Conservation (phyloP, 768 basidiomycete species). For the Agaricus bisporus region DNA sequence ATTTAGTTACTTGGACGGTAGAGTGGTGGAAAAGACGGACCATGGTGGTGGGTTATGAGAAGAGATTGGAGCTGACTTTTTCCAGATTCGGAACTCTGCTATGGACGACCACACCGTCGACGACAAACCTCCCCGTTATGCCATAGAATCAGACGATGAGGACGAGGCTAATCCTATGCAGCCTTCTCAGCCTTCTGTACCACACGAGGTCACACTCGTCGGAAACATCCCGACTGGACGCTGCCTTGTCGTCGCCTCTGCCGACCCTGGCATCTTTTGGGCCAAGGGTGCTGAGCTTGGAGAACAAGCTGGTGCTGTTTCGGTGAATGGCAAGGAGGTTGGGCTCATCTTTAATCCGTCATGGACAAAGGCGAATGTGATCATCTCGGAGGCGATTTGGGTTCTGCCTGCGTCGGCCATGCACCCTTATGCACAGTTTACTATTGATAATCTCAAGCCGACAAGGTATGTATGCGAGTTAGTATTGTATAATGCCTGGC, state of each 20-base stretch:
- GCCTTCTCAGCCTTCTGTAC: constrained; percentile 13
- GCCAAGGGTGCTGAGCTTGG: constrained; percentile 45
- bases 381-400: constrained; percentile 47
- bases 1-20: neutral
- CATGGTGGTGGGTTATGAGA: constrained; percentile 21
- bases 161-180: constrained; percentile 48
- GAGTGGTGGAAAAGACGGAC: constrained; percentile 14
- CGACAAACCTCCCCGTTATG: constrained; percentile 52
- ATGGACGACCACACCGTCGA: constrained; percentile 30
- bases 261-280: constrained; percentile 43
- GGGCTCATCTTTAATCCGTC: constrained; percentile 44
- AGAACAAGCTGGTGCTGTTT: constrained; percentile 41
- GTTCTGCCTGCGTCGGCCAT: constrained; percentile 46
- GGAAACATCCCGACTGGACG: constrained; percentile 24
- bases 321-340: constrained; percentile 40
- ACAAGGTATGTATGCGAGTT: constrained; percentile 26
- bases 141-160: constrained; percentile 65
- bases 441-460: constrained; percentile 41
- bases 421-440: constrained; percentile 37
- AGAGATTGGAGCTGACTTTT: constrained; percentile 2
- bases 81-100: constrained; percentile 6
- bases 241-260: constrained; percentile 39
- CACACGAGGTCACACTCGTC: constrained; percentile 29
- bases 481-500: neutral
- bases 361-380: constrained; percentile 39